Base-by-base conservation (phyloP, 2,329 filamentous ascomycete genomes). In the Ophiostoma sp. region DNA sequence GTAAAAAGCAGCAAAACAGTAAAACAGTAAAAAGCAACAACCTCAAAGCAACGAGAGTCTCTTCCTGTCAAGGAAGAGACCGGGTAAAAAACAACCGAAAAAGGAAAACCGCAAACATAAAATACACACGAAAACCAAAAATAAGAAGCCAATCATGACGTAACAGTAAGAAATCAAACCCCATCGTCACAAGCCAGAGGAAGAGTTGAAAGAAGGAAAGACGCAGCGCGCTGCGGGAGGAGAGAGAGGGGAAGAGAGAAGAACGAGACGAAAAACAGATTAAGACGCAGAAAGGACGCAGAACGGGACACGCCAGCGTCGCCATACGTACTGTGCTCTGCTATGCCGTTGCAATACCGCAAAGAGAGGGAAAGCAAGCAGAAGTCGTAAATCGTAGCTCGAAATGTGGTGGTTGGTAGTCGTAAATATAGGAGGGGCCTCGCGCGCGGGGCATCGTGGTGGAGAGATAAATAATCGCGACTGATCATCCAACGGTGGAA, bases 21-120 rank as follows among this genome's bases (percentile, higher is more conserved):
- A 31, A 36, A 70, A 70, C 69, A 52, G 9, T 42, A 68, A 57
- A 50, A 72, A 70, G 8, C 31, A 63, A 36, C 25, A 68, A 31
- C 33, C n/a, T 28, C 19, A 59, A 68, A 36, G 39, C 19, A 68
- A 69, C 66, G 66, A 69, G 31, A 36, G 45, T 55, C 66, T 11
- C 36, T 22, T 64, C 36, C 61, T 17, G 19, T 17, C 48, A 25
- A 31, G 25, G 25, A 71, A 15, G n/a, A 4, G 31, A 55, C 33
- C n/a, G 39, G 57, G 50, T 45, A 68, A 69, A 59, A 61, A 55
- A 73, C 33, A 36, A 66, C 80, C 12, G 39, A 11, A 42, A 39
- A 70, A 25, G 59, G 52, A 22, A 42, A 17, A 55, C 22, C 55
- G 3, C 22, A 57, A 64, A 50, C 15, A 66, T 59, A 71, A 74